A percentile compares a stretch with the other conserved stretches of the same genome.
Conservation (phyloP, 176 grass and related monocot species). For the Pontederia crassipes region DNA sequence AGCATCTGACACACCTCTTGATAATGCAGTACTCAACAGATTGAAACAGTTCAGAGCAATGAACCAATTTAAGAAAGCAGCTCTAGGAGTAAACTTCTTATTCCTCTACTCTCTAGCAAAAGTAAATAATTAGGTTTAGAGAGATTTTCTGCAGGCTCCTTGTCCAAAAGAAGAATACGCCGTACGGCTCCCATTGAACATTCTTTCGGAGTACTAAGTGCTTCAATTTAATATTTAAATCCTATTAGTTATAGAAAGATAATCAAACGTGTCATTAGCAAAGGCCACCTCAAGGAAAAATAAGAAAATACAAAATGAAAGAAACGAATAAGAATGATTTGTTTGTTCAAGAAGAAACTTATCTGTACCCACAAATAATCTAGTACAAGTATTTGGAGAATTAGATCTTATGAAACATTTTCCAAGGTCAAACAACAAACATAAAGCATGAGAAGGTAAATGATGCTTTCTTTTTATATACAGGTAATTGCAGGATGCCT, state of each 20-base stretch:
- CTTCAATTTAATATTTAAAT: no score
- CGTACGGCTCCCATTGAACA: no score
- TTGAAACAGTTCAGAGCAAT: slow-evolving; percentile 19
- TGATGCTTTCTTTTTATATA: not conserved
- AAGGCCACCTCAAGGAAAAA: no score
- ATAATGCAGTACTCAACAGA: slow-evolving; percentile 19
- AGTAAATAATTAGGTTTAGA: not conserved
- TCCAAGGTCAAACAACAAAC: not conserved
- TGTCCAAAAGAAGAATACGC: not conserved
- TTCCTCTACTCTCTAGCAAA: not conserved
- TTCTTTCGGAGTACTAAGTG: no score
- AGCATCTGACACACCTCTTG: slow-evolving; percentile 20
- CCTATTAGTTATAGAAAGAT: no score
- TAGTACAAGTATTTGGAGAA: no score
- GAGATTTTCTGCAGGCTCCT: not conserved
- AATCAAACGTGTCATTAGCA: no score
- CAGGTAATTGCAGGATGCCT: slow-evolving; percentile 81
- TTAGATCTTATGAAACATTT: no score
- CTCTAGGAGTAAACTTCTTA: slow-evolving; percentile 3
- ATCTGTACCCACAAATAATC: no score
- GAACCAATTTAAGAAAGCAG: slow-evolving; percentile 24
- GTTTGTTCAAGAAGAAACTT: no score
- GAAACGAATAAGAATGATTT: no score
- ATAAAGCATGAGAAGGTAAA: not conserved
- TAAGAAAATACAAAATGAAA: no score